Evolutionary conservation across 2,329 filamentous ascomycete genomes (phyloP).

Genomic region (Truncatella angustata): DNA sequence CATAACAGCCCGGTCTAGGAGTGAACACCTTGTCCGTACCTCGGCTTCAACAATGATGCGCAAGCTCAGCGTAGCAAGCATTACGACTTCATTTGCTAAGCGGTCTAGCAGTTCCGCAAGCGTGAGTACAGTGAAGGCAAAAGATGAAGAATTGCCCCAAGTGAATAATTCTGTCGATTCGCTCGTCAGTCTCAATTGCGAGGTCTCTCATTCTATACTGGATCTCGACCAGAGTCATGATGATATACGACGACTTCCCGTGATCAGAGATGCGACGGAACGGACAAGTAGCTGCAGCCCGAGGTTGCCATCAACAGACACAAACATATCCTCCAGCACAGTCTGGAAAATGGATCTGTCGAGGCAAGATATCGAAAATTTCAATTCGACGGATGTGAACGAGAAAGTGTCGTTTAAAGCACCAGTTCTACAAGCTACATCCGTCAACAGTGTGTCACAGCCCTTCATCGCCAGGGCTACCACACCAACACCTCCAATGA

Average conservation of each 20-base stretch:
- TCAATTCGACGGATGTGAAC: constrained; percentile 14
- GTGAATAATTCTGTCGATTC: constrained; percentile 21
- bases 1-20: constrained; percentile 63
- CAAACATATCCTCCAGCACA: constrained; percentile 17
- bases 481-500: constrained; percentile 17
- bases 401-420: constrained; percentile 13
- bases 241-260: constrained; percentile 22
- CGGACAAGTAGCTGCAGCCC: constrained; percentile 19
- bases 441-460: constrained; percentile 5
- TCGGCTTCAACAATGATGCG: constrained; percentile 87
- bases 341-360: constrained; percentile 21
- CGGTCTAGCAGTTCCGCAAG: constrained; percentile 59
- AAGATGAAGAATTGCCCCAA: constrained; percentile 26
- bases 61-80: constrained; percentile 80
- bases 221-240: constrained; percentile 16
- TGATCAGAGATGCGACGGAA: constrained; percentile 29
- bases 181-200: constrained; percentile 19
- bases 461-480: too few species aligned
- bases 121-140: constrained; percentile 26
- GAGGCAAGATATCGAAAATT: constrained; percentile 15
- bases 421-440: constrained; percentile 18
- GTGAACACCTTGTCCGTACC: constrained; percentile 70
- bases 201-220: constrained; percentile 14
- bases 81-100: constrained; percentile 73
- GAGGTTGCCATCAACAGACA: constrained; percentile 12